Percentiles rank a stretch among this genome's conserved stretches.
Evolutionary conservation across 306 rosid genomes (phyloP).

Genomic region (Gastrolobium bilobum): DNA sequence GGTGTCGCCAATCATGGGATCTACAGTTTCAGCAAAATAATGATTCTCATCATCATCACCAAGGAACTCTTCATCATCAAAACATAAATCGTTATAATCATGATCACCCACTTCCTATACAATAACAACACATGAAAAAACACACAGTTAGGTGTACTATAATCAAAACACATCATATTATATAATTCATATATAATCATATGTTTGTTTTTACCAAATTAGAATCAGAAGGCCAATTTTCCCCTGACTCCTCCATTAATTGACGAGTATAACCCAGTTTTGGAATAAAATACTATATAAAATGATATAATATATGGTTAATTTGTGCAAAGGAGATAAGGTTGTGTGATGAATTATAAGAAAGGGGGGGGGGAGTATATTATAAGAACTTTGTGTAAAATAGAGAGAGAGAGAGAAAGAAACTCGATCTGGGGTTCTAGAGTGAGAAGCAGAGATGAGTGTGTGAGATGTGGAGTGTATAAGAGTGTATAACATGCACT

Average conservation of each 20-base stretch:
- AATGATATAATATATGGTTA: constrained; percentile 1
- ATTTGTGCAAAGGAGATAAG: background rate
- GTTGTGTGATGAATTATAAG: constrained; percentile 8
- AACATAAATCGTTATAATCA: background rate
- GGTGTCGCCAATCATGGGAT: background rate
- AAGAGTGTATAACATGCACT: background rate
- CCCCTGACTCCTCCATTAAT: constrained; percentile 54
- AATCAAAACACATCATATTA: background rate
- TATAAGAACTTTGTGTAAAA: background rate
- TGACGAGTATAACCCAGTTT: background rate
- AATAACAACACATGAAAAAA: background rate
- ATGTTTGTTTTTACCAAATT: constrained; percentile 33
- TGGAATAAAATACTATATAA: background rate
- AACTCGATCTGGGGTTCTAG: constrained; percentile 9
- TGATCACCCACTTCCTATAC: constrained; percentile 30
- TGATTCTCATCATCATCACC: background rate
- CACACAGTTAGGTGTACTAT: background rate
- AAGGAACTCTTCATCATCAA: constrained; percentile 34
- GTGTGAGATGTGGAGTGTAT: background rate
- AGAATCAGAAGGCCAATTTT: constrained; percentile 55
- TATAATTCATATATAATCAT: background rate
- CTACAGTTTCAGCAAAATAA: background rate
- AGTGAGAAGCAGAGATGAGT: background rate
- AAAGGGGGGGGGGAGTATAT: background rate
- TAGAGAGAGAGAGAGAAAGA: too few relatives aligned